Evolutionary conservation across 1,139 yeast species (phyloP), one percentile per base, ranked within the genome.

Genomic region (Kurtzmaniella quercitrusa): DNA sequence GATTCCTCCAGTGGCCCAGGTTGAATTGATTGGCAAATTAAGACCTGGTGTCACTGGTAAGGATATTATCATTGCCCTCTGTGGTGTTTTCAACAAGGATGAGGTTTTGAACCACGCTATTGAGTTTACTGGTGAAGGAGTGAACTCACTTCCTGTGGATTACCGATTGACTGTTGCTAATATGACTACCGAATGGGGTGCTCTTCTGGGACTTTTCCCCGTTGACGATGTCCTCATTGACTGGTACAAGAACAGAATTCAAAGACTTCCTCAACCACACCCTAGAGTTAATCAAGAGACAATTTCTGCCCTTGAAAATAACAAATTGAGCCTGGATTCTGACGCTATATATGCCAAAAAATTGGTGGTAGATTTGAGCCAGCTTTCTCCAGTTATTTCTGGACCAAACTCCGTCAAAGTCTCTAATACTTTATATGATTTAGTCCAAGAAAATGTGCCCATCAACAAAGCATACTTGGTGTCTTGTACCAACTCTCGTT

Each of bases 181-280:
- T 62, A 93, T 93, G 99, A 93, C 98, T 42, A 93, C 99, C 37
- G 99, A 93, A 67, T 93, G 99, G 99, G 99, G 99, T 56, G 98
- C 99, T 1, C 73, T 93, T 14, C 86, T 96, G 5, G 99, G 99
- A 38, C 70, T 93, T 48, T 93, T 93, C 79, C 98, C 99, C 4
- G 90, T 93, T 17, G 99, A 93, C 62, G 72, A 79, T 19, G 81
- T 81, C 15, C 72, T 90, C 54, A 65, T 90, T 38, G 71, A 83
- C 45, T 93, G 91, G 82, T 93, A 93, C 68, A 73, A 82, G 50
- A 65, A 79, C 41, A 75, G 97, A 57, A 60, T 89, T 44, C 51
- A 66, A 25, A 74, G 77, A 51, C 73, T 90, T 43, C 90, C 91
- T 21, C 82, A 81, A 54, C 84, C 87, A 42, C 98, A 93, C 63